Base-by-base conservation (phyloP, 805 yeast genomes). In the Ogataea zsoltii region DNA sequence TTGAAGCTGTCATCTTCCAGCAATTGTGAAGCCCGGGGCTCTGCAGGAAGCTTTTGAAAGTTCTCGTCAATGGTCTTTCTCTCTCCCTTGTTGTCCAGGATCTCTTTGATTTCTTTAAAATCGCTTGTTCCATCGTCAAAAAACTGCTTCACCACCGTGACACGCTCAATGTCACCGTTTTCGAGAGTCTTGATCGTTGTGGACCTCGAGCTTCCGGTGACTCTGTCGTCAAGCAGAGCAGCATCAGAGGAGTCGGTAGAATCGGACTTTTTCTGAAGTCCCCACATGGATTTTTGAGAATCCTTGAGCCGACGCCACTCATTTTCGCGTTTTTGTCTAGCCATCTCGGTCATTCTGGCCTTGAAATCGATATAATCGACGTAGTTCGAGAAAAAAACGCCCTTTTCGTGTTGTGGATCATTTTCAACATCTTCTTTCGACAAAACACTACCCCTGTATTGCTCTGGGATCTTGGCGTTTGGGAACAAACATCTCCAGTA, bases 401-500 rank as follows among this genome's bases (percentile, higher is more conserved):
- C 90, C 29, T 70, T 68, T 37, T 82, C 79, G 13, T 65, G 59
- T 1, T 48, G 50, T 38, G 70, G 69, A 23, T 64, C 60, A 16
- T 44, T 44, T 49, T 75, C 73, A 21, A 84, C 79, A 54, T 83
- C 87, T 55, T 85, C 89, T 53, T 73, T 79, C 23, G 83, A 72
- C 44, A 82, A 57, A 12, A 62, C 62, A 17, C 60, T 59, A 16
- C 60, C 60, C 41, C 56, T 51, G 49, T 63, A 70, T 52, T 42
- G 68, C 34, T 47, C 61, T 45, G 57, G 70, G 41, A 55, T 74
- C 51, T 36, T 42, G 38, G 64, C 66, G 58, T 74, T 73, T 11
- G 96, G 96, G 64, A 91, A 85, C 37, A 92, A 68, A 67, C 98
- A 92, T 60, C 91, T 78, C 97, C 97, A 92, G 63, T 82, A 77